A percentile compares a stretch with the other conserved stretches of the same genome.
Evolutionary conservation across 805 yeast genomes (phyloP).

Genomic region (Starmerella stigmatis): DNA sequence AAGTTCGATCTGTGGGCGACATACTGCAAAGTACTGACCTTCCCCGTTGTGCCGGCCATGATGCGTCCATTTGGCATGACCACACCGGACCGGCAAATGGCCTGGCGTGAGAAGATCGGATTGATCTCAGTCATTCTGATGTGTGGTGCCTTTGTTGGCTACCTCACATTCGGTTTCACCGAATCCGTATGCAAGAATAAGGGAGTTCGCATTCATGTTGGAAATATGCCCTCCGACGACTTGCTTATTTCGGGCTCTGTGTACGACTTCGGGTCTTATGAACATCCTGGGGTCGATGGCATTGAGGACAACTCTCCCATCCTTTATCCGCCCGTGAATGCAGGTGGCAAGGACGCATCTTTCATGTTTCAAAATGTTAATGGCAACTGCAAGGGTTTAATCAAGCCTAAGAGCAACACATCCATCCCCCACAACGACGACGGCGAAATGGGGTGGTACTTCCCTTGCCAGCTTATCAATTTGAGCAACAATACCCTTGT

Average conservation of each 20-base stretch:
- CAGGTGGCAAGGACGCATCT: slow-evolving; percentile 48
- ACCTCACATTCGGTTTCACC: slow-evolving; percentile 81
- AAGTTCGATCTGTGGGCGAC: slow-evolving; percentile 54
- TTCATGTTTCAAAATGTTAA: slow-evolving; percentile 85
- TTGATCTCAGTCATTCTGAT: slow-evolving; percentile 62
- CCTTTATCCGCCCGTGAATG: slow-evolving; percentile 73
- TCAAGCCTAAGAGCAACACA: slow-evolving; percentile 57
- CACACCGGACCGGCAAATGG: slow-evolving; percentile 73
- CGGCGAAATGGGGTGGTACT: slow-evolving; percentile 74
- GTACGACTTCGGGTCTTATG: slow-evolving; percentile 55
- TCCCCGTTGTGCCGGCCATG: slow-evolving; percentile 82
- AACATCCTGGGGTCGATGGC: slow-evolving; percentile 77
- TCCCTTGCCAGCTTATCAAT: slow-evolving; percentile 65
- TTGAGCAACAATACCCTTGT: slow-evolving; percentile 57
- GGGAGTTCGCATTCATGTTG: slow-evolving; percentile 43
- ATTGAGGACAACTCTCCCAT: slow-evolving; percentile 54
- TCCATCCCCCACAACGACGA: slow-evolving; percentile 57
- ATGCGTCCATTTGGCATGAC: slow-evolving; percentile 64
- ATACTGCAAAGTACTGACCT: slow-evolving; percentile 71
- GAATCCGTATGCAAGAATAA: slow-evolving; percentile 57
- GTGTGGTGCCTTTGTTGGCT: slow-evolving; percentile 72
- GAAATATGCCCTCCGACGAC: slow-evolving; percentile 49
- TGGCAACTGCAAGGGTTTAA: slow-evolving; percentile 75
- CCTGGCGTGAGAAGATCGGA: slow-evolving; percentile 95
- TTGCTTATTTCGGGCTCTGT: slow-evolving; percentile 76